These are phyloP conservation scores for Emydomyces testavorans DNA, from an alignment of 2,329 filamentous ascomycete species.

Conservation along the genomic window DNA sequence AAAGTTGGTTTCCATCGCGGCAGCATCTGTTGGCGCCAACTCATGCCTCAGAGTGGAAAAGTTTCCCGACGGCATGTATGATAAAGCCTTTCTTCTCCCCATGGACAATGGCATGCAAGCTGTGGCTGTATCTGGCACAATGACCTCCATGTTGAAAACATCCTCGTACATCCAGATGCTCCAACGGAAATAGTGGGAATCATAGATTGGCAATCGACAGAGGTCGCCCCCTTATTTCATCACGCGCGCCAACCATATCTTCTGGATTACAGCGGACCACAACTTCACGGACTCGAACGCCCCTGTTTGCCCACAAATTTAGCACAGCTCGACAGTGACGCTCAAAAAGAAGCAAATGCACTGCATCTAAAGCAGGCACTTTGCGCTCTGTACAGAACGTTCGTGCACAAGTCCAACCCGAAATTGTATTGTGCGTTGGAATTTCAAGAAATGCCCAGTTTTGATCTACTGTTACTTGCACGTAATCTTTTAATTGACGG, in stretches of 20 bases:
- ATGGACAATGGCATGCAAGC: slow-evolving; percentile 12
- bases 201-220: slow-evolving; percentile 26
- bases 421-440: slow-evolving; percentile 8
- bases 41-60: slow-evolving; percentile 22
- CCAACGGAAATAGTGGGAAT: slow-evolving; percentile 22
- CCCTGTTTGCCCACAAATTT: slow-evolving; percentile 14
- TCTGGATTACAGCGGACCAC: slow-evolving; percentile 22
- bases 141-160: slow-evolving; percentile 24
- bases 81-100: slow-evolving; percentile 20
- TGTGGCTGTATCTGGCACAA: slow-evolving; percentile 23
- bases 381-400: slow-evolving; percentile 4
- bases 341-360: slow-evolving; percentile 2
- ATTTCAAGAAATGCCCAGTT: slow-evolving; percentile 10
- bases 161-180: slow-evolving; percentile 25
- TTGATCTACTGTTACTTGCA: slow-evolving; percentile 11
- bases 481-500: slow-evolving; percentile 12
- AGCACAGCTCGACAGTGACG: background rate
- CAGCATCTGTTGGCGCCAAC: slow-evolving; percentile 21
- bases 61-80: slow-evolving; percentile 13
- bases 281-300: slow-evolving; percentile 20
- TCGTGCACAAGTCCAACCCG: slow-evolving; percentile 11
- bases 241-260: slow-evolving; percentile 22
- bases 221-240: slow-evolving; percentile 24
- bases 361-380: slow-evolving; percentile 1
- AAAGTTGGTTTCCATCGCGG: slow-evolving; percentile 25